Base-by-base conservation (phyloP, 2,329 filamentous ascomycete genomes). In the Helotiales sp. region DNA sequence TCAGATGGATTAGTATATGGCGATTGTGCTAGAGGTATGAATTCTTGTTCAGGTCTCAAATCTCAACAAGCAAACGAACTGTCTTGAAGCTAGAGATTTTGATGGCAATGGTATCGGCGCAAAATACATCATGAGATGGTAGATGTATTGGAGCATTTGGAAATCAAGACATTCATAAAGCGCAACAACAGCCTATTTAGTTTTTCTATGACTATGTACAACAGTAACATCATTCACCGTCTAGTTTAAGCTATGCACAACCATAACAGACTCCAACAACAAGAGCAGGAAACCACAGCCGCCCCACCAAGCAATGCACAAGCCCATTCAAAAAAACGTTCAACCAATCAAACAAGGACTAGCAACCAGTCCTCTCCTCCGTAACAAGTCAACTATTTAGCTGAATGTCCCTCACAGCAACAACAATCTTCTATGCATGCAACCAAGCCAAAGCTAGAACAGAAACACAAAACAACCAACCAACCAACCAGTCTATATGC, bases 241-340 rank as follows among this genome's bases (percentile, higher is more conserved):
- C 58, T 61, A 61, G 26, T 47, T 40, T 61, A 45, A 47, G 22
- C 58, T 61, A 61, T 50, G 45, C 45, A 61, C 59, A 49, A 20
- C 40, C 20, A 13, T 40, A 24, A 32, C 57, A 61, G 40, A 61
- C 43, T 47, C 43, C 43, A 50, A 30, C 22, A 22, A 52, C 59
- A 26, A 24, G 30, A 30, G 22, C 13, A 61, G 4, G 20, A 30
- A n/a, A n/a, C n/a, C n/a, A n/a, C 24, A 45, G 22, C 24, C 32
- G 8, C 20, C 40, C 28, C 45, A 61, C 26, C 40, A 34, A 40
- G 54, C 54, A 58, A 58, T 40, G 34, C 34, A 58, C 7, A 28
- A 50, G 45, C 45, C 3, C 8, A 40, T 32, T 34, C 22, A 8
- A 50, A 28, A 54, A 54, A 54, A 47, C 32, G 10, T 20, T n/a